Evolutionary conservation across 2,329 filamentous ascomycete genomes (phyloP), one percentile per base, ranked within the genome.

Genomic region (Thermothelomyces thermophilus): DNA sequence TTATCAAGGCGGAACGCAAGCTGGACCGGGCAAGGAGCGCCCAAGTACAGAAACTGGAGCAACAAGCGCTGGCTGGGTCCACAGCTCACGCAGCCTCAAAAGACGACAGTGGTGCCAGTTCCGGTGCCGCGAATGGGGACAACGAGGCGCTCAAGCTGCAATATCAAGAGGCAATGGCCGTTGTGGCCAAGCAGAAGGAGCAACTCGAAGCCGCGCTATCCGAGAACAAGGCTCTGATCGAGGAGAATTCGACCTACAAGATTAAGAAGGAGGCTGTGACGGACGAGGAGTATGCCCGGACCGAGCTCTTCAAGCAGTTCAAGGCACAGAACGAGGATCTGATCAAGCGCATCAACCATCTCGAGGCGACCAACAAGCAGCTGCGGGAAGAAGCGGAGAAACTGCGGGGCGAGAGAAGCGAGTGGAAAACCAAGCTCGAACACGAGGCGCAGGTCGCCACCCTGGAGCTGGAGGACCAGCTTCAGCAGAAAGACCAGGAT

Each of bases 1-100:
- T 95, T 63, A 88, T 97, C 73, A 87, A 94, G 59, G 93, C 93
- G 0, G 93, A 98, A 66, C 94, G 95, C 72, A 93, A 90, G 65
- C 74, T 97, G 46, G 93, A 98, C 65, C 82, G 93, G 37, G 81
- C 86, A 20, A 91, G 88, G 68, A 98, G 93, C 64, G 73, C 83
- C 14, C 90, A 95, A 50, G 90, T 96, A 1, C 87, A 90, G 54
- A 95, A 95, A 65, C 70, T 98, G 52, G 93, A 97, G 66, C 86
- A 89, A 61, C 88, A 95, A 68, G 90, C 90, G 28, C 79, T 90
- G 45, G 78, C 87, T 51, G 84, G 84, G 50, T 80, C 79, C 13
- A 70, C 76, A 6, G 73, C 70, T 62, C 64, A 67, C 5, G 64
- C 74, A 63, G 68, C 63, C 19, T 71, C 74, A 5, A 68, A 71